phyloP scores from a whole-genome alignment of 2,329 filamentous ascomycete genomes.

The Colletotrichum echinochloae region DNA sequence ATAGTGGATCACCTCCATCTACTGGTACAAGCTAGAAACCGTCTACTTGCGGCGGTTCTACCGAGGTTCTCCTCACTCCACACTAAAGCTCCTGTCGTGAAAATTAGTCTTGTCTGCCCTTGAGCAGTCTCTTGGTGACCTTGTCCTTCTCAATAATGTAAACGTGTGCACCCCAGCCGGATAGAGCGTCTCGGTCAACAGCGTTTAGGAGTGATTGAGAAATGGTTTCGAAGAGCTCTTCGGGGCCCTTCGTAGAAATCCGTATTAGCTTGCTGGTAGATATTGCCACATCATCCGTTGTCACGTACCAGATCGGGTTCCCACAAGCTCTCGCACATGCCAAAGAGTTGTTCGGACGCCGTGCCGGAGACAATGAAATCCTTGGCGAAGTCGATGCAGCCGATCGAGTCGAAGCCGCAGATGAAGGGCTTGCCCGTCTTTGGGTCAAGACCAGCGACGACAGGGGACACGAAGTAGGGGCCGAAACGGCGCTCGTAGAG shows the following conservation, averaged over 20 bases:
- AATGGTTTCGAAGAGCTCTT: constrained; percentile 98
- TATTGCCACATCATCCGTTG: neutral
- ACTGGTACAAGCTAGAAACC: constrained; percentile 51
- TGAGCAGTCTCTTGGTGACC: constrained; percentile 98
- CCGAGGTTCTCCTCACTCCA: constrained; percentile 19
- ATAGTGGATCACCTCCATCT: constrained; percentile 46
- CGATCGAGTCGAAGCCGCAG: constrained; percentile 98
- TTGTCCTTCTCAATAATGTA: constrained; percentile 99
- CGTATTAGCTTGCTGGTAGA: constrained; percentile 40
- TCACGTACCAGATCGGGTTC: constrained; percentile 90
- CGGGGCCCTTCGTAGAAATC: constrained; percentile 72
- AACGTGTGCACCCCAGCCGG: constrained; percentile 97
- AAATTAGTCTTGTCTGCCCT: constrained; percentile 91
- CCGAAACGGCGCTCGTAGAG: constrained; percentile 97
- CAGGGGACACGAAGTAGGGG: constrained; percentile 94
- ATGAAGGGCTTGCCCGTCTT: constrained; percentile 97
- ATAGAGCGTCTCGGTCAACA: constrained; percentile 95
- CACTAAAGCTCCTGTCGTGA: constrained; percentile 1
- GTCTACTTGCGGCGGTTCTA: constrained; percentile 35
- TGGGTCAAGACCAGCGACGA: constrained; percentile 94
- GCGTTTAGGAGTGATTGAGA: constrained; percentile 96
- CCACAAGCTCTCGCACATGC: constrained; percentile 98
- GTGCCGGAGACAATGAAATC: constrained; percentile 99
- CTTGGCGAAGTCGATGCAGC: constrained; percentile 99
- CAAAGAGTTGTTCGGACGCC: constrained; percentile 96